Conservation (phyloP, 2,329 filamentous ascomycete genomes). For the Cercospora janseana region DNA sequence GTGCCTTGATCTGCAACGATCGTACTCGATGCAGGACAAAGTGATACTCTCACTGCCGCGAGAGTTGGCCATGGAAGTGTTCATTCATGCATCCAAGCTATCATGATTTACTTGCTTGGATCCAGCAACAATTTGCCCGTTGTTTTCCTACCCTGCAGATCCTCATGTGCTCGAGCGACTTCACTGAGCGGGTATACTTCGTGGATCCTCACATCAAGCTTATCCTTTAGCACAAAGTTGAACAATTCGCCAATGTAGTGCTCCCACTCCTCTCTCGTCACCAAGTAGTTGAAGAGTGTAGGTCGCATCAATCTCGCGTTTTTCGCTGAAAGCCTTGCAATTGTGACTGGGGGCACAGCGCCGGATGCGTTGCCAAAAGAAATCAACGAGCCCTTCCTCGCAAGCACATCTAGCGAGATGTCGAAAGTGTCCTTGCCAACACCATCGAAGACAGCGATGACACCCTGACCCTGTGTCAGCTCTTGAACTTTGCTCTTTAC, state of each 20-base stretch:
- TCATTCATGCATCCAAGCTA: not conserved
- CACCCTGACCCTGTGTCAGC: constrained; percentile 70
- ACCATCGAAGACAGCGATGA: constrained; percentile 77
- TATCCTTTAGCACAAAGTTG: constrained; percentile 64
- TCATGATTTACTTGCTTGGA: constrained; percentile 41
- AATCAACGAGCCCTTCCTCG: constrained; percentile 72
- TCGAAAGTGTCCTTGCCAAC: constrained; percentile 87
- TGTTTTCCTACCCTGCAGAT: constrained; percentile 78
- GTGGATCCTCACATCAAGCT: constrained; percentile 71
- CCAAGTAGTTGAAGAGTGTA: constrained; percentile 67
- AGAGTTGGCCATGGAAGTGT: not conserved
- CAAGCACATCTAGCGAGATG: constrained; percentile 68
- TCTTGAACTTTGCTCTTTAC: constrained; percentile 61
- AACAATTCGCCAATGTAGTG: constrained; percentile 71
- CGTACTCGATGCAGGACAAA: too few relatives aligned
- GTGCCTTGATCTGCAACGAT: too few relatives aligned
- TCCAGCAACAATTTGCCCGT: constrained; percentile 79
- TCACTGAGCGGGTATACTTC: constrained; percentile 74
- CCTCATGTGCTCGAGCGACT: constrained; percentile 67
- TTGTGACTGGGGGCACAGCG: constrained; percentile 66
- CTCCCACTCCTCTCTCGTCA: constrained; percentile 67
- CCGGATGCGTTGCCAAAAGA: constrained; percentile 82
- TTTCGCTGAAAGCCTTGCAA: constrained; percentile 65
- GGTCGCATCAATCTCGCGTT: constrained; percentile 77
- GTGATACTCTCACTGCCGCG: not conserved